Evolutionary conservation across 2,329 filamentous ascomycete species (phyloP).

Genomic region (Ceratocystis variospora): DNA sequence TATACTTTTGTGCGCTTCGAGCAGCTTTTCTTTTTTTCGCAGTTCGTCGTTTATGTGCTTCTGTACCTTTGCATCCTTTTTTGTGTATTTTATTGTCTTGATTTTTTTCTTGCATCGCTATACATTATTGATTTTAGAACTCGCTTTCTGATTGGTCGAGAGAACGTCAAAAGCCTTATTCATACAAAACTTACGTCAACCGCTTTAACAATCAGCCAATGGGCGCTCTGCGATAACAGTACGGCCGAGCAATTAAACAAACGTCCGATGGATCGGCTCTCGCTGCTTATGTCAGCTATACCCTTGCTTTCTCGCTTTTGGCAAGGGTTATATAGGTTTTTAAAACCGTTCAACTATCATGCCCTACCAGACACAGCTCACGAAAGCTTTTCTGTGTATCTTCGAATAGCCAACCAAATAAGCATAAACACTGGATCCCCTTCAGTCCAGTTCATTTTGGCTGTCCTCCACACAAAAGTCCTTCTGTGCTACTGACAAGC

Average conservation of each 20-base stretch:
- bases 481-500: neutral
- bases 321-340: neutral
- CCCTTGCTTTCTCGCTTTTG: neutral
- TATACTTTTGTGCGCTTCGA: no score
- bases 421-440: neutral
- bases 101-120: neutral
- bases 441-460: neutral
- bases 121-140: neutral
- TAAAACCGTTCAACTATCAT: neutral
- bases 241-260: neutral
- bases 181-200: neutral
- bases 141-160: neutral
- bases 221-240: constrained; percentile 8
- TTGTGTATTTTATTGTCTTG: neutral
- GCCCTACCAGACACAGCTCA: neutral
- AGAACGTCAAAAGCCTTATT: neutral
- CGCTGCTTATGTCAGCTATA: neutral
- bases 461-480: neutral
- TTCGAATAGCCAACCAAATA: neutral
- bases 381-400: no score
- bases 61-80: no score
- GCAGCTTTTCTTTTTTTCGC: neutral
- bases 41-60: no score
- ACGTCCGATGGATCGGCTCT: neutral
- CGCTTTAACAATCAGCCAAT: neutral